These are phyloP conservation scores for Scutellaria barbata DNA, from an alignment of 257 asterid genomes.

Conservation along the genomic window DNA sequence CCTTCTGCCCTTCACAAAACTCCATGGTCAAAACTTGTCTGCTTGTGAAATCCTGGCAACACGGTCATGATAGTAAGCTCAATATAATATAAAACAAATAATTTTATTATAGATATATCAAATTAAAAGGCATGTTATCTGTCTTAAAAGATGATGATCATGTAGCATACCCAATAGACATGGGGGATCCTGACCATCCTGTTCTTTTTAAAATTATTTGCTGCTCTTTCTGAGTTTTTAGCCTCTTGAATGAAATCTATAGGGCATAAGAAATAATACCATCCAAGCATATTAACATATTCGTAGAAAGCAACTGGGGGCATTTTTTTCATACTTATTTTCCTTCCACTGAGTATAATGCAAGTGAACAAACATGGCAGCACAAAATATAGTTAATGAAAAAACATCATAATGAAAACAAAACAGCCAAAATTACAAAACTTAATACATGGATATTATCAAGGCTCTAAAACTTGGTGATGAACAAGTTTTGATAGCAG, in stretches of 20 bases:
- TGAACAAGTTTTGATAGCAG: constrained; percentile 23
- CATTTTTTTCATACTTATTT: constrained; percentile 30
- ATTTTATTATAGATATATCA: neutral
- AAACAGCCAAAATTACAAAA: constrained; percentile 4
- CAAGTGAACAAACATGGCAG: constrained; percentile 10
- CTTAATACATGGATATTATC: constrained; percentile 13
- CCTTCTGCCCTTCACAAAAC: constrained; percentile 87
- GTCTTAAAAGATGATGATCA: constrained; percentile 34
- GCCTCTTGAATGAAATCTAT: constrained; percentile 94
- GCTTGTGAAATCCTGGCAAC: constrained; percentile 78
- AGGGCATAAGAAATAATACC: constrained; percentile 37
- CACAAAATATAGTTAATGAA: constrained; percentile 8
- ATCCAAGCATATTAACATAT: constrained; percentile 31
- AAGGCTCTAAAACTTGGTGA: constrained; percentile 16
- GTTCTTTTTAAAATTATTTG: constrained; percentile 63
- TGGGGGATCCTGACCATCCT: constrained; percentile 66
- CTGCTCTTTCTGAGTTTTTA: constrained; percentile 73
- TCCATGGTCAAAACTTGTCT: constrained; percentile 87
- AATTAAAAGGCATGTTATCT: constrained; percentile 22
- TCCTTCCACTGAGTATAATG: constrained; percentile 27
- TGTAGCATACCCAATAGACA: constrained; percentile 75
- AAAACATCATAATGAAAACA: constrained; percentile 2
- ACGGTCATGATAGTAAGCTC: constrained; percentile 28
- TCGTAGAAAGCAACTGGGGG: constrained; percentile 19
- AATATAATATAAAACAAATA: constrained; percentile 22